A percentile compares a stretch with the other conserved stretches of the same genome.
phyloP scores from a whole-genome alignment of 2,329 filamentous ascomycete species.

The Alternaria ethzedia region DNA sequence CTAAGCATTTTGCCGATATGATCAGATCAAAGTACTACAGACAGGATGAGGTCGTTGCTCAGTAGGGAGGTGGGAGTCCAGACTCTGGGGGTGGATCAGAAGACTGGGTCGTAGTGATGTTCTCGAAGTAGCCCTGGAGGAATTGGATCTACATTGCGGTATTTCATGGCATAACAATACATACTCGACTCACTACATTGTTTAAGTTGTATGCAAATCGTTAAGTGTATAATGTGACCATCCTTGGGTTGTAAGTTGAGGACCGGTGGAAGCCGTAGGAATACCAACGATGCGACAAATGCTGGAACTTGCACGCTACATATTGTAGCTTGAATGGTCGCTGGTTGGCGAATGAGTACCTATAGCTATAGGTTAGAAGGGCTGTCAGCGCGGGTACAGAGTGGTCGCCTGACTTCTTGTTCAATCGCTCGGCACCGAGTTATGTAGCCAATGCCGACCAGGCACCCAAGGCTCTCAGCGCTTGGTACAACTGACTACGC shows the following conservation, averaged over 20 bases:
- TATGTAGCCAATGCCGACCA: slow-evolving; percentile 4
- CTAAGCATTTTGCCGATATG: slow-evolving; percentile 28
- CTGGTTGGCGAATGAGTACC: neutral
- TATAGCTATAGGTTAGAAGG: neutral
- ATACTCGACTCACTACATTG: neutral
- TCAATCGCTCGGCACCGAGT: neutral
- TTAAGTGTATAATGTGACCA: neutral
- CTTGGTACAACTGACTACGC: neutral
- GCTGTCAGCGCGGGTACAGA: neutral
- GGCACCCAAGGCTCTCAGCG: slow-evolving; percentile 9
- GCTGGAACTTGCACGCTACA: neutral
- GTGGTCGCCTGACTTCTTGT: slow-evolving; percentile 1
- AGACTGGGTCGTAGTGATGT: neutral
- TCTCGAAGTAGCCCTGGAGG: neutral
- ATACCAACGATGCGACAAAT: neutral
- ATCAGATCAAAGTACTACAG: slow-evolving; percentile 22
- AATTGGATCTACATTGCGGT: neutral
- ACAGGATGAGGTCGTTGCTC: neutral
- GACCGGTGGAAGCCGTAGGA: neutral
- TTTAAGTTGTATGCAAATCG: neutral
- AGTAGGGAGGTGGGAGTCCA: neutral
- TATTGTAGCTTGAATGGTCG: neutral
- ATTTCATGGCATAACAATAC: neutral
- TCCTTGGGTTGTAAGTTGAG: neutral
- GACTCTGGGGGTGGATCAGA: neutral